Conservation (phyloP, 2,329 filamentous ascomycete genomes). For the Ceratocystis cacaofunesta region DNA sequence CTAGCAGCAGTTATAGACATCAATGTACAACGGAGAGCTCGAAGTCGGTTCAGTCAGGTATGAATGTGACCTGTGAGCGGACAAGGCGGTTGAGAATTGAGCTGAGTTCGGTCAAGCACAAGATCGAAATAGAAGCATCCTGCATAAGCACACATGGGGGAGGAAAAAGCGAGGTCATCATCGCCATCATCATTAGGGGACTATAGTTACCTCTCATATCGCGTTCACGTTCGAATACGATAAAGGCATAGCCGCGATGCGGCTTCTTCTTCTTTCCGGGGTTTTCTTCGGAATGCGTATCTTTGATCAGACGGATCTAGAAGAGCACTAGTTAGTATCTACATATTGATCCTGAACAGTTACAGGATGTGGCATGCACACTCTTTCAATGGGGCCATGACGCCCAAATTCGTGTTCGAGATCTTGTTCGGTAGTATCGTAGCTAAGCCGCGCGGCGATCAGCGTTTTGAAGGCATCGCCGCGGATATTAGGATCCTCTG, state of each 20-base stretch:
- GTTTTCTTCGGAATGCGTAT: conserved; percentile 54
- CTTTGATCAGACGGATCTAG: conserved; percentile 75
- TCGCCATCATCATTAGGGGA: conserved; percentile 22
- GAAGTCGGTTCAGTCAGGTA: conserved; percentile 3
- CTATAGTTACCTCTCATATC: conserved; percentile 88
- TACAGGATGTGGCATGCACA: conserved; percentile 30
- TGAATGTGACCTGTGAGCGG: neutral
- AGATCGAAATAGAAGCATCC: conserved; percentile 21
- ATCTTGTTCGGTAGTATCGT: conserved; percentile 77
- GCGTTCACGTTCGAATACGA: conserved; percentile 92
- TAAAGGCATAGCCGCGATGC: conserved; percentile 85
- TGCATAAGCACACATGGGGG: conserved; percentile 19
- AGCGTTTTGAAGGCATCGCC: conserved; percentile 92
- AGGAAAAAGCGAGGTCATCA: conserved; percentile 23
- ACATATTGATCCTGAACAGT: neutral
- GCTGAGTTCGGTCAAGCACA: conserved; percentile 8
- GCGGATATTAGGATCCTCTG: conserved; percentile 72
- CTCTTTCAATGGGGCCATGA: conserved; percentile 85
- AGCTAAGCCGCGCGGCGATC: conserved; percentile 79
- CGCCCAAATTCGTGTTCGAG: conserved; percentile 86
- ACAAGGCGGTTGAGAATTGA: neutral
- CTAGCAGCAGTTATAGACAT: neutral
- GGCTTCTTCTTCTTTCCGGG: conserved; percentile 66
- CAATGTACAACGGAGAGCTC: neutral
- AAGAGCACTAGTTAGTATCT: conserved; percentile 19